These are phyloP conservation scores for Alopecurus myosuroides DNA, from an alignment of 176 grass and related monocot species.

Conservation along the genomic window DNA sequence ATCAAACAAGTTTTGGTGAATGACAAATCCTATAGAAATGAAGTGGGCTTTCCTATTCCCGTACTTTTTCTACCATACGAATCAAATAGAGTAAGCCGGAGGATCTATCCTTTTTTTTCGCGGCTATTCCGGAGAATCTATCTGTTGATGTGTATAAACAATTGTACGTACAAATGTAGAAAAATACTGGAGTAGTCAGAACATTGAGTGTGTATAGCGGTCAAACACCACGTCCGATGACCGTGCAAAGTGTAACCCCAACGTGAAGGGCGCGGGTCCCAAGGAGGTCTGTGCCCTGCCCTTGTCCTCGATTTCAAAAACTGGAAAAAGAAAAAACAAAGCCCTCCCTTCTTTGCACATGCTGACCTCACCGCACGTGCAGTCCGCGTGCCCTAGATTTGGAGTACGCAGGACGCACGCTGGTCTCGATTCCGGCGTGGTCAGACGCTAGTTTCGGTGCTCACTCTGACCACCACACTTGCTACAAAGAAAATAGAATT, in stretches of 20 bases:
- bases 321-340: background rate
- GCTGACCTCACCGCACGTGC: conserved; percentile 33
- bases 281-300: background rate
- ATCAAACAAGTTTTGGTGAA: too few relatives aligned
- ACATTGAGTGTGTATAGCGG: background rate
- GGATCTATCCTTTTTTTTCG: too few relatives aligned
- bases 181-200: too few relatives aligned
- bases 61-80: too few relatives aligned
- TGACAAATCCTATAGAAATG: too few relatives aligned
- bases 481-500: background rate
- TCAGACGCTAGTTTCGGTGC: background rate
- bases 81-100: too few relatives aligned
- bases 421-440: background rate
- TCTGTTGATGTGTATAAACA: too few relatives aligned
- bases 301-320: background rate
- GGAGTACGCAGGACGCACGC: background rate
- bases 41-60: too few relatives aligned
- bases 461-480: background rate
- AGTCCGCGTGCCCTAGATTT: conserved; percentile 24
- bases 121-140: too few relatives aligned
- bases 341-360: background rate
- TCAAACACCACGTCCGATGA: conserved; percentile 13
- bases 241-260: background rate
- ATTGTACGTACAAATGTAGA: too few relatives aligned
- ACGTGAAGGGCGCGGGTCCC: conserved; percentile 20